Evolutionary conservation across 2,329 filamentous ascomycete genomes (phyloP), one percentile per base, ranked within the genome.

Genomic region (Colletotrichum sansevieriae): DNA sequence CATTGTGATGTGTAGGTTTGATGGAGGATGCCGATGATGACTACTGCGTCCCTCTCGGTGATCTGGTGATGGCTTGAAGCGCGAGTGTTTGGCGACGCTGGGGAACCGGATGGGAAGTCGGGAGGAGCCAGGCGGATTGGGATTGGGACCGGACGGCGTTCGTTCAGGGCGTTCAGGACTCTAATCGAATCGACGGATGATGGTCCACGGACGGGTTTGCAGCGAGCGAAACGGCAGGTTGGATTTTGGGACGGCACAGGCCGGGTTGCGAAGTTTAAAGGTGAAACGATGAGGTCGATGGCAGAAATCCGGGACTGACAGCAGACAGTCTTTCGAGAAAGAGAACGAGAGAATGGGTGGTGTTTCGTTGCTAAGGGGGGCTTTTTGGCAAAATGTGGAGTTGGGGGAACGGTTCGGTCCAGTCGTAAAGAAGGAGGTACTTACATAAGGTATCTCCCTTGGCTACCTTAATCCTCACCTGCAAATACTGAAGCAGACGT

Each of bases 1-100:
- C 79, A 81, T 81, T 77, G 76, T 76, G 72, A 55, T 71, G 63
- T 67, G 52, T 68, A 37, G 13, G 49, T 54, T 39, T 47, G 41
- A 33, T 63, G 35, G 41, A 35, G 49, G 64, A 68, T 63, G 52
- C 25, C 37, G 33, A 33, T 8, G 43, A 49, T 49, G 35, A 46
- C 58, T 54, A 49, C 22, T 46, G 35, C 11, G 18, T 58, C 54
- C 37, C 39, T 69, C 66, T 46, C 35, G 62, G 18, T 39, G 37
- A 29, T 44, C 15, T 70, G 52, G 63, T 68, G 58, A 70, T 70
- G 58, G 41, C 54, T 70, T 54, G 52, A 58, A 46, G 52, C 57
- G 41, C 46, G 29, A 44, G 39, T 29, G 54, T 35, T 52, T 20
- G 43, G 57, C 44, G 61, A 65, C 46, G 47, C 52, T 29, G 47